Base-by-base conservation (phyloP, 2,329 filamentous ascomycete genomes). In the Pestalotiopsis sp. region DNA sequence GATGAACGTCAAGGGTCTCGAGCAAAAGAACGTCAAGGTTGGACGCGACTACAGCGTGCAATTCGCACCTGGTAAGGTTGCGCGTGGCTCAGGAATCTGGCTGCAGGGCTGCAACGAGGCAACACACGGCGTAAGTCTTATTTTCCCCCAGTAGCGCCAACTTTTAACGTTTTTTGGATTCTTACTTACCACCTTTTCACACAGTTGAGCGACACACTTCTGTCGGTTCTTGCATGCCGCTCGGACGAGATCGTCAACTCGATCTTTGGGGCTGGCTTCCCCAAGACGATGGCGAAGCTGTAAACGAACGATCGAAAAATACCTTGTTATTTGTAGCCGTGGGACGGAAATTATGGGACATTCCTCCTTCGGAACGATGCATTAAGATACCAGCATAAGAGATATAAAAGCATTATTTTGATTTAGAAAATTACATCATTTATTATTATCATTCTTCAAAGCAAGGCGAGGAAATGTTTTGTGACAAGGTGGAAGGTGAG, bases 101-200 rank as follows among this genome's bases (percentile, higher is more conserved):
- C 85, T 98, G 74, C 96, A 98, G 80, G 95, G 95, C 39, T 98
- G 95, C 83, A 97, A 94, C 78, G 95, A 98, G 84, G 90, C 87
- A 71, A 97, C 94, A 41, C 95, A 98, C 80, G 95, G 95, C 69
- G 92, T 95, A 87, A 90, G 92, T 90, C 20, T 52, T 52, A 20
- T n/a, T 52, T 61, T 31, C 59, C 23, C 27, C 27, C 7, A 31
- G 1, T 41, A 23, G n/a, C 25, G 59, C 25, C 57, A 52, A 9
- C 14, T 64, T 17, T 12, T 2, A 7, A 45, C 11, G 6, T 23
- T n/a, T 25, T 57, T 23, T 13, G 36, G n/a, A 6, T 4, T 65
- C 38, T 38, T 49, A 17, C 62, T 68, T 20, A 64, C 64, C 61
- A 31, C 7, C 52, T 58, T 31, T 64, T 38, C 36, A 52, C 41